Conservation (phyloP, 345 rosid species). For the Cardamine occulta region DNA sequence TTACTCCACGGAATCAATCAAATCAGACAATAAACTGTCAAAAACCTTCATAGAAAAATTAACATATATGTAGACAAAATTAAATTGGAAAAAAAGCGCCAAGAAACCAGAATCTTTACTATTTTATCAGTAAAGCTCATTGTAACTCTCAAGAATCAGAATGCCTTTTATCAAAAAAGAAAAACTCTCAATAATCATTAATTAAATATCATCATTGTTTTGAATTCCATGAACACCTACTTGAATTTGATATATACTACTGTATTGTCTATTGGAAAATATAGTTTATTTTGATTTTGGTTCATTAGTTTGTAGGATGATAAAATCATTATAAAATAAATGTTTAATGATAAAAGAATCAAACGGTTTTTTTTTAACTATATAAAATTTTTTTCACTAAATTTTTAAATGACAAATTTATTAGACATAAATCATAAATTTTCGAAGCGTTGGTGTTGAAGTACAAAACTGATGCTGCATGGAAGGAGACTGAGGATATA, state of each 20-base stretch:
- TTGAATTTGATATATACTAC: neutral
- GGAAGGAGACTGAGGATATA: no score
- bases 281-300: no score
- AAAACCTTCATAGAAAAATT: neutral
- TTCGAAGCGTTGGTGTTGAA: no score
- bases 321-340: no score
- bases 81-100: neutral
- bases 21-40: slow-evolving; percentile 10
- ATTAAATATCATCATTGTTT: slow-evolving; percentile 31
- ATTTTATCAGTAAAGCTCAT: slow-evolving; percentile 23
- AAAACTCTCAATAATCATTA: slow-evolving; percentile 30
- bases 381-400: no score
- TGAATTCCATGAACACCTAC: neutral
- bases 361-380: no score
- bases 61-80: neutral
- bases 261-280: no score
- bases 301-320: no score
- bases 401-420: no score
- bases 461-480: no score
- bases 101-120: slow-evolving; percentile 14
- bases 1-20: slow-evolving; percentile 8
- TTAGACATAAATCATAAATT: neutral
- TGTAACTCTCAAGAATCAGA: slow-evolving; percentile 24
- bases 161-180: no score
- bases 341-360: no score